Base-by-base conservation (phyloP, 139 green algal species). In the Coelastrella sp. region DNA sequence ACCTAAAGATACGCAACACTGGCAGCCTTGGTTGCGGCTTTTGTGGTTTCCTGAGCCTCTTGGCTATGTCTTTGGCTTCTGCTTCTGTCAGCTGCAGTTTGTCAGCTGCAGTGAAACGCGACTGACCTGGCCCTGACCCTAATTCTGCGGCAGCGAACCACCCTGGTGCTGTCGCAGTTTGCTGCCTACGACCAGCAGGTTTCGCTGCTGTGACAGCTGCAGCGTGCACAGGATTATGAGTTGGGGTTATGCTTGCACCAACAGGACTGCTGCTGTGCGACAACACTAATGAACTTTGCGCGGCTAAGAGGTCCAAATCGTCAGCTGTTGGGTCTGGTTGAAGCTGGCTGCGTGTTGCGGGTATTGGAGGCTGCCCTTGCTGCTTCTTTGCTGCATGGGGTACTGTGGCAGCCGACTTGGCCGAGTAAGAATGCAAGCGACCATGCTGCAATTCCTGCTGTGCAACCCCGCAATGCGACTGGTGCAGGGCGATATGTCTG, bases 21-120 rank as follows among this genome's bases (percentile, higher is more conserved):
- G 53, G 75, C 21, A 38, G 73, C 17, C 73, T 50, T 50, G 32
- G 30, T 32, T 72, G 30, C 3, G 66, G 67, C 19, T 5, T 32
- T 40, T 51, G 35, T 17, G 67, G 35, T 13, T 21, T 57, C 5
- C 80, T 37, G 38, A 86, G 67, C 11, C 80, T 27, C 21, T 13
- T 27, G 8, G 50, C 68, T 40, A 86, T 79, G 37, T 80, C 67
- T 25, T 35, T 19, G 5, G 67, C 48, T 25, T 43, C 67, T 32
- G 71, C 66, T 32, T 27, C 7, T 11, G 35, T 73, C 67, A 86
- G 37, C 15, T 80, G 67, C 30, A 79, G 67, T 67, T 86, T 86
- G 80, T 71, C 51, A 37, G 64, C 64, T 21, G 45, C 64, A 35
- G 32, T 59, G 32, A 66, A 85, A 32, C 79, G n/a, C 0, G 19